Base-by-base conservation (phyloP, 1,284 basidiomycete genomes). In the Boletus sp. region DNA sequence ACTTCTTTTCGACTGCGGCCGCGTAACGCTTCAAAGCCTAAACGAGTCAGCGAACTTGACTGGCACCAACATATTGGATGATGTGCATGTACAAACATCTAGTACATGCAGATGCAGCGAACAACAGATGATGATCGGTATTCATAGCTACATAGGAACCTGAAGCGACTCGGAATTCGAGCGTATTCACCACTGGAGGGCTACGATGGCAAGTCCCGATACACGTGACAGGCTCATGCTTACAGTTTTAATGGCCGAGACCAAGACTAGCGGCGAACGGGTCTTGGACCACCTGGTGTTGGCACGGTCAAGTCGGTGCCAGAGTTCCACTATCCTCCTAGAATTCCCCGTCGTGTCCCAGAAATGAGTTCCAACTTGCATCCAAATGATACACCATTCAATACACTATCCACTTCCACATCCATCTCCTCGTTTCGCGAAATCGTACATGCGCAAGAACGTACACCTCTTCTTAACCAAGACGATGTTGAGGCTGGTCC, bases 371-470 rank as follows among this genome's bases (percentile, higher is more conserved):
- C 43, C 20, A 42, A 16, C 30, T 5, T n/a, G 8, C 39, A 16
- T 20, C 33, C 40, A n/a, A 43, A 51, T 26, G 50, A 51, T 34
- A 17, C 52, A 1, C 39, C 50, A 7, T 62, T 62, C 37, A 46
- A 37, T 25, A 55, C 65, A 10, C 50, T 68, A 30, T 65, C 63
- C 14, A 58, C 63, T 8, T 17, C 64, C 3, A 65, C 66, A 16
- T 65, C 63, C 14, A 1, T 55, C 16, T 51, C 60, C n/a, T 65
- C 66, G 0, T 45, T 65, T n/a, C 62, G 54, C 7, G 64, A 29
- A 32, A 50, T 68, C 36, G 26, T 55, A 13, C 58, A 26, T 29
- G 50, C 49, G 0, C 54, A 57, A 32, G 63, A 65, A 39, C 55
- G 37, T 5, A 49, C 54, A 2, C 50, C 53, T 0, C 66, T 69